Percentiles rank a stretch among this genome's conserved stretches.
Conservation (phyloP, 106 monocot genomes). For the Platanthera guangdongensis region DNA sequence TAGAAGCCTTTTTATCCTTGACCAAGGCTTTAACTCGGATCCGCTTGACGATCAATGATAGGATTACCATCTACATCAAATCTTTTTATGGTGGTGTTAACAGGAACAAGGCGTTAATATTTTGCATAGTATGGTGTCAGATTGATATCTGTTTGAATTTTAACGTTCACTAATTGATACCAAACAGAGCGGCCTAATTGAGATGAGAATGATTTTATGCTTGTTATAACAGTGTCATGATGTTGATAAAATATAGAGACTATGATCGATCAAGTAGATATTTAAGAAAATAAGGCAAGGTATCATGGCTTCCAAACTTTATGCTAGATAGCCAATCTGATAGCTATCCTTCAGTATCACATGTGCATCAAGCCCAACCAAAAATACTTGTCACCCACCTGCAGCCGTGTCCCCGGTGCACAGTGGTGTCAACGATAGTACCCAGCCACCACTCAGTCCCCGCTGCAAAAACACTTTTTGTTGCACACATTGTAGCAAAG, state of each 20-base stretch:
- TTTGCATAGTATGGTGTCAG: background rate
- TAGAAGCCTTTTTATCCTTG: conserved; percentile 68
- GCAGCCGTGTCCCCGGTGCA: no score
- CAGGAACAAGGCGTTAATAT: background rate
- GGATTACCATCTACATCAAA: conserved; percentile 69
- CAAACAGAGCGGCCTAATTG: background rate
- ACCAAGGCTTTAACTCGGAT: conserved; percentile 73
- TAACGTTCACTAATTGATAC: background rate
- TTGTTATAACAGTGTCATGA: background rate
- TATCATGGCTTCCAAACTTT: no score
- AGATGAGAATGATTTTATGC: background rate
- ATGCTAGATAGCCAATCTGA: background rate
- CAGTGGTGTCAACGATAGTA: no score
- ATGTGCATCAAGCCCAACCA: background rate
- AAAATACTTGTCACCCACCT: background rate
- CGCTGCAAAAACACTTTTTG: no score
- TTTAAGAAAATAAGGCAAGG: background rate
- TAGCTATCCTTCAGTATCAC: background rate
- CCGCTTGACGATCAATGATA: conserved; percentile 71
- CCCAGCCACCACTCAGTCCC: no score
- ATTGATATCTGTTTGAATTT: background rate
- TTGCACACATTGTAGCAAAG: no score
- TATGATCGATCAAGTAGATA: background rate
- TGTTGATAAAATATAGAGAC: background rate
- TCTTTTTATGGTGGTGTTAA: background rate